Evolutionary conservation across 352 stramenopile genomes (phyloP), one percentile per base, ranked within the genome.

Genomic region (Globisporangium cystogenes): DNA sequence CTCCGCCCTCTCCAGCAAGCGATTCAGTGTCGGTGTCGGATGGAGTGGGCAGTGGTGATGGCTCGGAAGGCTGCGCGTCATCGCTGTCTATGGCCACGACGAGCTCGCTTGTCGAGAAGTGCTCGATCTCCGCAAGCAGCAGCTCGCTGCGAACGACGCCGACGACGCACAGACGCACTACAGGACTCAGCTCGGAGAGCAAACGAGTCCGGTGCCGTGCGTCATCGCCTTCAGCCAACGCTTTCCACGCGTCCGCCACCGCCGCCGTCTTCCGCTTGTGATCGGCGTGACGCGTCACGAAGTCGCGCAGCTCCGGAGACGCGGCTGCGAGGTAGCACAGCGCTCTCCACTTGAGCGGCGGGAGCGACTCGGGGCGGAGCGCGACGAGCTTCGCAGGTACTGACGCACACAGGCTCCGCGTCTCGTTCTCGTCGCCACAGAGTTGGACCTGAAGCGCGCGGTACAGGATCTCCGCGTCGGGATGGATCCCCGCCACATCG

Each of bases 281-380:
- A 5, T 65, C 49, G 43, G 72, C 41, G 12, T 27, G 40, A 4
- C 41, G 47, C 7, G 59, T 35, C 8, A 80, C 63, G 44, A 76
- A 77, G 14, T 70, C 51, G 6, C 44, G 57, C 5, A 80, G 47
- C 7, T 46, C 46, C 1, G 11, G 36, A 16, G 67, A 74, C 3
- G 44, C 57, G 26, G 74, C 60, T 2, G 62, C 60, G 45, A 74
- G 42, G 31, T 63, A 70, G 35, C 66, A 79, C 8, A 76, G 7
- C 6, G 43, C 48, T 37, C 58, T 53, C 69, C 71, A 78, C 24
- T 51, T 42, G 12, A 24, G 15, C 12, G 50, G 21, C 21, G 62
- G 45, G 7, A 76, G 39, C 16, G 37, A 37, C 0, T 56, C 55
- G 0, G 66, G 63, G 24, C 66, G 64, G 23, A 74, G 53, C 1